Conservation (phyloP, 2,329 filamentous ascomycete genomes). For the Colletotrichum trifolii region DNA sequence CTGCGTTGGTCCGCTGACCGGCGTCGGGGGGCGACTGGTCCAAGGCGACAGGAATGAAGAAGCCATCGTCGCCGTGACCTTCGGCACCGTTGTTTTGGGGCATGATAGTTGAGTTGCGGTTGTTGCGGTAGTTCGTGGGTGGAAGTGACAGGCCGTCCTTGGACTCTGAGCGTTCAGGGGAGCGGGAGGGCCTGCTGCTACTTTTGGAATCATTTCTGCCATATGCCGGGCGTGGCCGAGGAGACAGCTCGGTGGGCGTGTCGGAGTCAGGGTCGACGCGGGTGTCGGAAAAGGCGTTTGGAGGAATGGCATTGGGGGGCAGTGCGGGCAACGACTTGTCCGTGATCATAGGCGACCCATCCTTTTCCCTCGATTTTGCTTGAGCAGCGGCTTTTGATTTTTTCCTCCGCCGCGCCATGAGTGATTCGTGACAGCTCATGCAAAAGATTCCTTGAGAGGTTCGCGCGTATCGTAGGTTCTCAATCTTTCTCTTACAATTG, state of each 20-base stretch:
- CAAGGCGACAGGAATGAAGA: conserved; percentile 80
- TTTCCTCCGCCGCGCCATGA: conserved; percentile 93
- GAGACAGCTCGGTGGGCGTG: conserved; percentile 76
- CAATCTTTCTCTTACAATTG: conserved; percentile 98
- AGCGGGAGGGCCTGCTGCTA: conserved; percentile 63
- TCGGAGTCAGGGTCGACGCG: conserved; percentile 68
- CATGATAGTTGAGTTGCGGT: conserved; percentile 77
- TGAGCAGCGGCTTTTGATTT: conserved; percentile 77
- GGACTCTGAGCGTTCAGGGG: conserved; percentile 61
- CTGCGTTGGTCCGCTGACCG: conserved; percentile 65
- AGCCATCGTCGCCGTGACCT: conserved; percentile 67
- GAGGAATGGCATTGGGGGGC: conserved; percentile 77
- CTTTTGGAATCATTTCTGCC: conserved; percentile 64
- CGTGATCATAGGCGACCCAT: conserved; percentile 74
- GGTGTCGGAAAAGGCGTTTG: conserved; percentile 70
- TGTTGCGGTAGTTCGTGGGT: conserved; percentile 80
- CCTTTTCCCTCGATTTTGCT: conserved; percentile 72
- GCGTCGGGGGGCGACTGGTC: conserved; percentile 73
- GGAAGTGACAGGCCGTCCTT: conserved; percentile 74
- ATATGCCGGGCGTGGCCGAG: conserved; percentile 66
- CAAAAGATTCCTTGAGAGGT: conserved; percentile 99
- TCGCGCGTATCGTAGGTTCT: conserved; percentile 96
- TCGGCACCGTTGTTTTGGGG: conserved; percentile 53
- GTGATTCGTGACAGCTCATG: conserved; percentile 97
- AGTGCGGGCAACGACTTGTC: conserved; percentile 95